Conservation (phyloP, 441 rosid species). For the Hura crepitans region DNA sequence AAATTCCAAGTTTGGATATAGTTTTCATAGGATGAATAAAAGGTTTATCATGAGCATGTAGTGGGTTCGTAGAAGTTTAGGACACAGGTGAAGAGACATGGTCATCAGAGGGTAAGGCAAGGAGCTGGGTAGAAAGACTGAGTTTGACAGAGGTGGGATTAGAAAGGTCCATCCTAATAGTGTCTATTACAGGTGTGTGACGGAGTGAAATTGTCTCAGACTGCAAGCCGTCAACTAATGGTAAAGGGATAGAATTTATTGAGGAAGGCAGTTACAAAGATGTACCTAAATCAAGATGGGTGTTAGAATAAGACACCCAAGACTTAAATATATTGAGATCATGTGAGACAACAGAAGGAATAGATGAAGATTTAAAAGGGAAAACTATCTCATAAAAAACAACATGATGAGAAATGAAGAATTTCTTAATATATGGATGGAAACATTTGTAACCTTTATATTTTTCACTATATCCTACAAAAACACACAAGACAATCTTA, state of each 20-base stretch:
- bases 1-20: not conserved
- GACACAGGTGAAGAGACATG: too few species aligned
- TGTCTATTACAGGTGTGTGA: too few species aligned
- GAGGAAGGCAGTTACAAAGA: too few species aligned
- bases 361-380: not conserved
- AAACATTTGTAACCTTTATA: constrained; percentile 5
- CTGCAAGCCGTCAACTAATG: not conserved
- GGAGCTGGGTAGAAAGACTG: too few species aligned
- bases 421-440: not conserved
- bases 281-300: not conserved
- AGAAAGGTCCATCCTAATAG: too few species aligned
- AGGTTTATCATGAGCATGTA: too few species aligned
- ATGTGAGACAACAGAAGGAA: not conserved
- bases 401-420: not conserved
- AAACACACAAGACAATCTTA: not conserved
- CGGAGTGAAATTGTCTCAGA: too few species aligned
- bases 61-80: too few species aligned
- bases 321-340: not conserved
- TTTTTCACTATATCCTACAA: constrained; percentile 9
- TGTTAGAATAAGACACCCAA: not conserved
- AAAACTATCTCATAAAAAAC: constrained; percentile 1
- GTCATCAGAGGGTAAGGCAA: too few species aligned
- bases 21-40: not conserved
- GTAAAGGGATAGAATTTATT: not conserved
- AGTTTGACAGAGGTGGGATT: too few species aligned